Base-by-base conservation (phyloP, 176 grass and related monocot species). In the Calamus simplicifolius region DNA sequence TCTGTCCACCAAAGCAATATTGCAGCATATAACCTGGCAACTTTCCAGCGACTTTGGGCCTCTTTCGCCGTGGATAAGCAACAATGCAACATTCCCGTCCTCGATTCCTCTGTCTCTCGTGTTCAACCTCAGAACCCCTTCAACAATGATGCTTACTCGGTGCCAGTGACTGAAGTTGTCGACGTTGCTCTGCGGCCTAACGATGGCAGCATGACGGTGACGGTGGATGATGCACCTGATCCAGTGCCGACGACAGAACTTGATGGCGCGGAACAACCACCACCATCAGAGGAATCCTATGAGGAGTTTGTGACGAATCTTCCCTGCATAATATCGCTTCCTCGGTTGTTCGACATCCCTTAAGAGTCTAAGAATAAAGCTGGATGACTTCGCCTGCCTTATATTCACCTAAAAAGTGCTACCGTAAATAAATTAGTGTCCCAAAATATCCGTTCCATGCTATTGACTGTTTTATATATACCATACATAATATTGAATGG, bases 41-140 rank as follows among this genome's bases (percentile, higher is more conserved):
- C 79, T 95, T 69, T 67, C 81, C 27, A 89, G 63, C 2, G 82
- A 95, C 27, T 73, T 82, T 57, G 74, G 5, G 68, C n/a, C 43
- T 16, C 16, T 4, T 27, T 56, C 58, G 49, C 58, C 25, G 66
- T 59, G 14, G 79, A 95, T 61, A 82, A 95, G 27, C 21, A 23
- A 23, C 68, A 76, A 57, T 73, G 25, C 1, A 13, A 86, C 13
- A 63, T 83, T 76, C 71, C 82, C 25, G 78, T 59, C 51, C 77
- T 89, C 29, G 29, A 81, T 19, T 95, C 80, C 5, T 51, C 86
- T 59, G 61, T 19, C 49, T 79, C 63, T 64, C 54, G 84, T 25
- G 62, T 89, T 23, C 0, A 23, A 23, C 21, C 21, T 62, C 55
- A 89, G 57, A 70, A 89, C 21, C 21, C 21, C 21, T 23, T 1